Conservation (phyloP, 495 filamentous ascomycete genomes). For the Hamigera avellanea region DNA sequence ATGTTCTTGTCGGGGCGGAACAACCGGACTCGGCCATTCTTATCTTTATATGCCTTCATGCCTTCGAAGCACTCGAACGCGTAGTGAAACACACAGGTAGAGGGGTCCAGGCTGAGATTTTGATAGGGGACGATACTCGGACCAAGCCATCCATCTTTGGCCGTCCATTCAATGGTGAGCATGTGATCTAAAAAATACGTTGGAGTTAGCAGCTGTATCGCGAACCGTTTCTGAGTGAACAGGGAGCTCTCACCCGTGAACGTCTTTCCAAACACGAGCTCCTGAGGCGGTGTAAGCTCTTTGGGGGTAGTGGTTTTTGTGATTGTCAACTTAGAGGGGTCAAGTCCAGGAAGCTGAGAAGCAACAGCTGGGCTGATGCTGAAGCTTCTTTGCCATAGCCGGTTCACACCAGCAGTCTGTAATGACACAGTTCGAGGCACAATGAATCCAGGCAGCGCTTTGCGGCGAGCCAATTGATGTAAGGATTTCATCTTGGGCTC, state of each 20-base stretch:
- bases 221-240: not conserved
- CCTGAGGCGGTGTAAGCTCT: slow-evolving; percentile 54
- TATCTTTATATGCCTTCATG: slow-evolving; percentile 95
- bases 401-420: slow-evolving; percentile 15
- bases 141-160: slow-evolving; percentile 63
- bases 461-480: slow-evolving; percentile 29
- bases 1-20: slow-evolving; percentile 98
- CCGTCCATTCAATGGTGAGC: slow-evolving; percentile 91
- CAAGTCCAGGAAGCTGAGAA: slow-evolving; percentile 49
- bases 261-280: slow-evolving; percentile 75
- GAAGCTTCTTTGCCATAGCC: slow-evolving; percentile 38
- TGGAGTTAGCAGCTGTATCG: slow-evolving; percentile 2
- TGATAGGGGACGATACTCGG: slow-evolving; percentile 86
- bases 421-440: slow-evolving; percentile 16
- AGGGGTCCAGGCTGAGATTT: slow-evolving; percentile 90
- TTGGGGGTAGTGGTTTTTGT: slow-evolving; percentile 68
- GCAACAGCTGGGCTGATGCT: slow-evolving; percentile 47
- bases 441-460: slow-evolving; percentile 17
- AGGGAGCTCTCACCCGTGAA: slow-evolving; percentile 60
- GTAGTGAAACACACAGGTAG: slow-evolving; percentile 97
- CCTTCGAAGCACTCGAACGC: slow-evolving; percentile 96
- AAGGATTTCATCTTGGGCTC: slow-evolving; percentile 24
- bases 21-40: slow-evolving; percentile 57
- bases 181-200: slow-evolving; percentile 64
- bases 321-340: slow-evolving; percentile 63